A percentile compares a stretch with the other conserved stretches of the same genome.
These are phyloP conservation scores for Paraphoma chrysanthemicola DNA, from an alignment of 2,329 filamentous ascomycete genomes.

Conservation along the genomic window DNA sequence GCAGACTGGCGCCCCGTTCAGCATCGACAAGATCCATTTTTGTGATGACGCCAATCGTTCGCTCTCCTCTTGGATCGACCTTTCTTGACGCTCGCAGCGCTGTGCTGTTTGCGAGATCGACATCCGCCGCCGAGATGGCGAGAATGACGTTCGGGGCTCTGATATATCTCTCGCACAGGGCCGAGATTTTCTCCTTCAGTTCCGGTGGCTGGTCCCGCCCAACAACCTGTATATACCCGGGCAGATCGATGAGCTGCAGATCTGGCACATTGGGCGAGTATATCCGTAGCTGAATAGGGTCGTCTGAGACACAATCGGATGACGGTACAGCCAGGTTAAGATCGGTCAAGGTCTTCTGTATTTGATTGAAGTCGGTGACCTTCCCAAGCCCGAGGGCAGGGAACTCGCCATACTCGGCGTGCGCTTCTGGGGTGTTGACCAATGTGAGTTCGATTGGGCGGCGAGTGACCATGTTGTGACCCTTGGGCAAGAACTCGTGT, in stretches of 20 bases:
- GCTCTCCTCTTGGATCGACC: conserved; percentile 91
- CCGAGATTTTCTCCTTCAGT: conserved; percentile 93
- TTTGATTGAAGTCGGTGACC: conserved; percentile 88
- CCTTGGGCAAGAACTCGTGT: conserved; percentile 96
- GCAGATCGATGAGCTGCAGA: conserved; percentile 92
- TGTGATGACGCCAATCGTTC: conserved; percentile 97
- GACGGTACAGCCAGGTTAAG: conserved; percentile 93
- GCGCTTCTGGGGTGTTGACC: conserved; percentile 88
- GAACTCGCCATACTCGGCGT: conserved; percentile 93
- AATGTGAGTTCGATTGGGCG: conserved; percentile 95
- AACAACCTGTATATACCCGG: conserved; percentile 95
- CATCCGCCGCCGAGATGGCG: conserved; percentile 95
- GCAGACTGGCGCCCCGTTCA: conserved; percentile 75
- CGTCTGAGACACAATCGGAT: conserved; percentile 90
- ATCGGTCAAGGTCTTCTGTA: conserved; percentile 93
- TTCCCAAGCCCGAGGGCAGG: conserved; percentile 88
- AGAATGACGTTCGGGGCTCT: conserved; percentile 94
- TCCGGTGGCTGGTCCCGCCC: conserved; percentile 89
- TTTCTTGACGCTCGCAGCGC: conserved; percentile 87
- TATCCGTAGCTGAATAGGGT: conserved; percentile 94
- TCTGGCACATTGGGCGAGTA: conserved; percentile 96
- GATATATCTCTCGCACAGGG: conserved; percentile 98
- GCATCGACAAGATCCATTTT: conserved; percentile 98
- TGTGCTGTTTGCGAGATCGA: conserved; percentile 95
- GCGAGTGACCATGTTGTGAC: conserved; percentile 97